Conservation (phyloP, 441 rosid genomes). For the Capsella rubella region DNA sequence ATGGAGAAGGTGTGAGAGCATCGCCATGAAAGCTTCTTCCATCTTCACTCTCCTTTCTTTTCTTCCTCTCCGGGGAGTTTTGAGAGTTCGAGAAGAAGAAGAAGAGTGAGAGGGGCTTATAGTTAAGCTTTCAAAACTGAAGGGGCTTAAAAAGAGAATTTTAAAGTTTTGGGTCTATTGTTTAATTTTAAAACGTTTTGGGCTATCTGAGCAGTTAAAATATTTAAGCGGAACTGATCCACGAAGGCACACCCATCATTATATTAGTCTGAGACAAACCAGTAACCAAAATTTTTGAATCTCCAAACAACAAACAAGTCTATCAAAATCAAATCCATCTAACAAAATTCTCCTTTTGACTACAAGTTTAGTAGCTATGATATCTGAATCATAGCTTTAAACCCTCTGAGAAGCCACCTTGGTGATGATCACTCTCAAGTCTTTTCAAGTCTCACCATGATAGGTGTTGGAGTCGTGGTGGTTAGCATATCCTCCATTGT, state of each 20-base stretch:
- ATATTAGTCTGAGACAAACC: slow-evolving; percentile 27
- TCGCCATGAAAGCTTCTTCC: slow-evolving; percentile 68
- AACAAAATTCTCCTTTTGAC: slow-evolving; percentile 32
- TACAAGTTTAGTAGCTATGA: slow-evolving; percentile 37
- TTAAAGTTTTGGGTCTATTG: not conserved
- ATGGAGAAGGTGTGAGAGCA: slow-evolving; percentile 80
- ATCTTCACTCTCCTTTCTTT: slow-evolving; percentile 40
- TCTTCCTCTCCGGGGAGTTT: slow-evolving; percentile 9
- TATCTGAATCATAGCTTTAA: slow-evolving; percentile 20
- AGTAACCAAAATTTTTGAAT: slow-evolving; percentile 40
- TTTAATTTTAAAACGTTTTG: too few species aligned
- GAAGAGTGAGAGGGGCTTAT: not conserved
- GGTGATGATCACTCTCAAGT: not conserved
- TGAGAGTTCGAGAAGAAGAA: not conserved
- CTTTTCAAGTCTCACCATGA: slow-evolving; percentile 58
- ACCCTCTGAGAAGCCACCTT: slow-evolving; percentile 11
- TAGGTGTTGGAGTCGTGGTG: slow-evolving; percentile 60
- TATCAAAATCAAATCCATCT: slow-evolving; percentile 38
- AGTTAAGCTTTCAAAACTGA: not conserved
- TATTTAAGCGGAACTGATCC: slow-evolving; percentile 8
- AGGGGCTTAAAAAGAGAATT: not conserved
- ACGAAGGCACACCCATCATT: slow-evolving; percentile 29
- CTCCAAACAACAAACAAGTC: slow-evolving; percentile 35
- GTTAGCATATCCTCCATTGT: slow-evolving; percentile 67
- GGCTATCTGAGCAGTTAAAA: not conserved